Evolutionary conservation across 495 filamentous ascomycete genomes (phyloP), one percentile per base, ranked within the genome.

Genomic region (Choiromyces venosus): DNA sequence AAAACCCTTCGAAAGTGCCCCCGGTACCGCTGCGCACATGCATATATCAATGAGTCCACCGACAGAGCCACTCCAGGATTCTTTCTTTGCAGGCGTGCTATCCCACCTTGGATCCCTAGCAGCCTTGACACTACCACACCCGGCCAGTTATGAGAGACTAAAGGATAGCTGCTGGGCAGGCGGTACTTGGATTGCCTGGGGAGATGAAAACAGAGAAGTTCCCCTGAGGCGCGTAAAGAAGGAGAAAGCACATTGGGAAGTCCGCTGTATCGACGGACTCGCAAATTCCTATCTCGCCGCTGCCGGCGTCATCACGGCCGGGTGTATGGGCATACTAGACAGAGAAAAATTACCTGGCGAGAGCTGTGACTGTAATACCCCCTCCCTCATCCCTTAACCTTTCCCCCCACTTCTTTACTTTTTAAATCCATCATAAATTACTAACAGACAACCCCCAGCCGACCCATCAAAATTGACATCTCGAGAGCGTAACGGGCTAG

Each of bases 121-220:
- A 44, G 91, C 91, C 0, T 88, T 94, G 73, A 85, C 87, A 0
- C 86, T 91, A 74, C 83, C 88, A 37, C 87, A 87, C 71, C 80
- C 85, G 4, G 82, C 84, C 0, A 88, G 85, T 73, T 94, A 93
- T 81, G 85, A 85, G 40, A 84, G 92, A 10, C 83, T 90, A n/a
- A 78, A 78, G 4, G 90, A 91, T 74, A 86, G 90, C 18, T 83
- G 85, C 42, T 96, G 93, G 93, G 87, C 89, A 0, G 91, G 91
- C 3, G 91, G 91, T 0, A 86, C 88, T 7, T 93, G 89, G 87
- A 85, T 92, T 0, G 82, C 87, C 0, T 93, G 91, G 91, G 92
- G 92, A 18, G 90, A 88, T 65, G 86, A 93, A 80, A 93, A 93
- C 78, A 87, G 89, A 29, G 91, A 93, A 82, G 84, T 87, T 9